Percentiles rank a stretch among this genome's conserved stretches.
phyloP scores from a whole-genome alignment of 1,139 yeast species.

The Torulaspora pretoriensis region DNA sequence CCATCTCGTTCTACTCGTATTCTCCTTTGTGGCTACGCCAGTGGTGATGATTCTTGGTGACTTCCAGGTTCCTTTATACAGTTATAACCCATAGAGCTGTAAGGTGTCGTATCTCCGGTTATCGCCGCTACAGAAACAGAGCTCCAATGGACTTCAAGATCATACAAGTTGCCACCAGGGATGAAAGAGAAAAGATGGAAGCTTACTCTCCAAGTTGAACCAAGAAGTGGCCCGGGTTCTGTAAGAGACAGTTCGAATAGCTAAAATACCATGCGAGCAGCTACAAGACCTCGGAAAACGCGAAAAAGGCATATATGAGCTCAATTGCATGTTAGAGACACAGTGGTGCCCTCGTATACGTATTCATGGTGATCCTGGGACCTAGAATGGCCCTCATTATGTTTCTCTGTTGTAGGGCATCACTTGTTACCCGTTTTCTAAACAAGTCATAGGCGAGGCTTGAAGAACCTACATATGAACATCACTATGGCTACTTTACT shows the following conservation, averaged over 20 bases:
- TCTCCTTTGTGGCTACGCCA: not conserved
- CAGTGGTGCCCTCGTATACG: not conserved
- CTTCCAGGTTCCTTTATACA: too few species aligned
- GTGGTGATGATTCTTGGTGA: too few species aligned
- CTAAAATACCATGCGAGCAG: not conserved
- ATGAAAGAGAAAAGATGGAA: too few species aligned
- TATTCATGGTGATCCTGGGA: too few species aligned
- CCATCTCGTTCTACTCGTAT: slow-evolving; percentile 1
- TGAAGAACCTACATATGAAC: too few species aligned
- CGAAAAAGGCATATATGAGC: not conserved
- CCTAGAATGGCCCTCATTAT: not conserved
- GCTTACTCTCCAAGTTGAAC: not conserved
- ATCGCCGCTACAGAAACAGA: not conserved
- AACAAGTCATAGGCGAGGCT: too few species aligned
- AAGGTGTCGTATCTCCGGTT: slow-evolving; percentile 2
- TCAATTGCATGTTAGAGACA: not conserved
- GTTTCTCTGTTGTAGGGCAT: not conserved
- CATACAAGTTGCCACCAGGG: not conserved
- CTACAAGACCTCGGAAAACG: not conserved
- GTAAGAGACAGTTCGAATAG: not conserved
- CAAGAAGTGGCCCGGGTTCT: not conserved
- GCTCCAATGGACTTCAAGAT: not conserved
- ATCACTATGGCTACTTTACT: too few species aligned
- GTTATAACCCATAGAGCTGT: too few species aligned
- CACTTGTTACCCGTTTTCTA: not conserved